Evolutionary conservation across 345 rosid species (phyloP), one percentile per base, ranked within the genome.

Genomic region (Syzygium aqueum): DNA sequence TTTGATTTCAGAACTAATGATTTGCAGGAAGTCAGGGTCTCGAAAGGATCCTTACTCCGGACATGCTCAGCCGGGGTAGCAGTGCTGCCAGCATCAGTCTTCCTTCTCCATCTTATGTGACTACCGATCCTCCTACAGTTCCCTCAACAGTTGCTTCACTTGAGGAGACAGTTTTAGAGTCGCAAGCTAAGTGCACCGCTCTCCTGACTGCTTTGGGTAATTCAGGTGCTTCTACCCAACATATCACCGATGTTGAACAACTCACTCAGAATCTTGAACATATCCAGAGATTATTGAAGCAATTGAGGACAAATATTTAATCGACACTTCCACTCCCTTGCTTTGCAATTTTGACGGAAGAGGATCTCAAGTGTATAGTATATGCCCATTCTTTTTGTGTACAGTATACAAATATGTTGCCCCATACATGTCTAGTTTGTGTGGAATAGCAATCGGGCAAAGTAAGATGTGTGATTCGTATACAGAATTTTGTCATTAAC

Each of bases 1-100:
- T 65, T 84, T 84, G 49, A 84, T 84, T 21, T 51, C n/a, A 17
- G 28, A 53, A 57, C 43, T 84, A 28, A 30, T 84, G 51, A 84
- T 53, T 85, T 94, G 89, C 94, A 97, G 99, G 99, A 89, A 95
- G 93, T 56, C 96, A 94, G 85, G 94, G 99, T 30, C 93, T 97
- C 49, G 97, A 95, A 90, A 94, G 92, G 89, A 94, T 97, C 78
- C 94, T 95, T 91, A 91, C 96, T 30, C 91, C 96, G 22, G 91
- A 87, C 43, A 93, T 89, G 84, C 93, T 90, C 15, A 91, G 94
- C 89, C 86, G 91, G 86, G 91, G 87, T 22, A 90, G 87, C 85
- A 93, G 90, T 90, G 91, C 92, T 84, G 77, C 89, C 87, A 93
- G 92, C 63, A 83, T 86, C 61, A 90, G 85, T 61, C 90, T 87